Percentiles rank a stretch among this genome's conserved stretches.
Evolutionary conservation across 768 basidiomycete species (phyloP).

Genomic region (Mrakia gelida): DNA sequence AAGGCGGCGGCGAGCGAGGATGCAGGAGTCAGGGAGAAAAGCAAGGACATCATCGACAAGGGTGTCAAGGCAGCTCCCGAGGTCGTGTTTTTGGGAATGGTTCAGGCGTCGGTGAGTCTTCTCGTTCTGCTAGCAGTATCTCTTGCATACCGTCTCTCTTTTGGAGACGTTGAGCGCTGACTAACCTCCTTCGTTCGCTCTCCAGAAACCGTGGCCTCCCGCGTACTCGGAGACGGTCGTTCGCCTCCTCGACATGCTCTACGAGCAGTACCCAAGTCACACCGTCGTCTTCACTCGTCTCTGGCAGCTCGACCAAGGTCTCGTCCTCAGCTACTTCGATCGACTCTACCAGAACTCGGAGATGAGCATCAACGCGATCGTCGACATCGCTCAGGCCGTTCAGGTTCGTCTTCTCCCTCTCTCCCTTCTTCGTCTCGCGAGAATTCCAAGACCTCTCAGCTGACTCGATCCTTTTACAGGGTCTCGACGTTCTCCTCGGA

Average conservation of each 20-base stretch:
- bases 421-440: slow-evolving; percentile 11
- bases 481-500: slow-evolving; percentile 80
- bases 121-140: neutral
- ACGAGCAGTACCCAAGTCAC: slow-evolving; percentile 87
- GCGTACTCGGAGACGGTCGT: slow-evolving; percentile 82
- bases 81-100: slow-evolving; percentile 83
- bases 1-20: slow-evolving; percentile 23
- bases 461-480: neutral
- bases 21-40: slow-evolving; percentile 32
- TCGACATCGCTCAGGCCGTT: slow-evolving; percentile 92
- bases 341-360: slow-evolving; percentile 90
- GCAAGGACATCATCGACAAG: slow-evolving; percentile 35
- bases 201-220: slow-evolving; percentile 76
- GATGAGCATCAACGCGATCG: slow-evolving; percentile 85
- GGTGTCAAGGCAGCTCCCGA: slow-evolving; percentile 57
- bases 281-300: slow-evolving; percentile 96
- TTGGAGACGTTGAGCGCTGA: neutral
- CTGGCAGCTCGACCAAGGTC: slow-evolving; percentile 82
- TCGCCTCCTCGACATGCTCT: slow-evolving; percentile 79
- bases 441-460: neutral
- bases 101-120: slow-evolving; percentile 76
- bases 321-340: slow-evolving; percentile 80
- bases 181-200: neutral
- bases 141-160: neutral
- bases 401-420: slow-evolving; percentile 57